A percentile compares a stretch with the other conserved stretches of the same genome.
These are phyloP conservation scores for Tetracentron sinense DNA, from an alignment of 164 flowering plant species.

Conservation along the genomic window DNA sequence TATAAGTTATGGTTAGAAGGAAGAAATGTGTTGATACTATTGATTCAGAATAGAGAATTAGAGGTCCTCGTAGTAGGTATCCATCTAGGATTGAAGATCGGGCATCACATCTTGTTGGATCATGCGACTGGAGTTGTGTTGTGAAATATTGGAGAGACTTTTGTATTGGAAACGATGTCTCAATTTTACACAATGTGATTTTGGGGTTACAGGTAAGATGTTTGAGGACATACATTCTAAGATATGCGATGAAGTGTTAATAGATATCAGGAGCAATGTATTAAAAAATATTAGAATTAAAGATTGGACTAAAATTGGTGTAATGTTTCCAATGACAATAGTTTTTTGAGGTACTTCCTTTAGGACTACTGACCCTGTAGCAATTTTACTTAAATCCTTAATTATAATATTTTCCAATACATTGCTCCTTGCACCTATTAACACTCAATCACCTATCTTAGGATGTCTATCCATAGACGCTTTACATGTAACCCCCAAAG, in stretches of 20 bases:
- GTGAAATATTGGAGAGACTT: conserved; percentile 78
- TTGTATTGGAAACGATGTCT: conserved; percentile 68
- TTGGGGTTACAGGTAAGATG: conserved; percentile 75
- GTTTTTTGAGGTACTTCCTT: conserved; percentile 63
- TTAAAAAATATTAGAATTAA: conserved; percentile 66
- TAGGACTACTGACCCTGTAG: conserved; percentile 73
- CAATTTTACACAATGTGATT: conserved; percentile 71
- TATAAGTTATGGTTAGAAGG: conserved; percentile 63
- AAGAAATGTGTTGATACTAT: conserved; percentile 43
- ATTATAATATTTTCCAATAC: conserved; percentile 63
- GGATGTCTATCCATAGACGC: conserved; percentile 66
- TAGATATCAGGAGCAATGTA: conserved; percentile 70
- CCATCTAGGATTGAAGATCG: conserved; percentile 86
- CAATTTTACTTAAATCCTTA: conserved; percentile 78
- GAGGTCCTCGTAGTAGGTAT: conserved; percentile 71
- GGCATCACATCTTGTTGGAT: conserved; percentile 63
- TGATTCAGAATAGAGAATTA: conserved; percentile 62
- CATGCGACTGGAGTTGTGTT: conserved; percentile 79
- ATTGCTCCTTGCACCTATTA: conserved; percentile 75
- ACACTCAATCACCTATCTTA: conserved; percentile 75
- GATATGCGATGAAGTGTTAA: conserved; percentile 75
- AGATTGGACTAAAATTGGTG: conserved; percentile 80
- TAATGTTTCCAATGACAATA: too few relatives aligned
- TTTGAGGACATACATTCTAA: conserved; percentile 75
- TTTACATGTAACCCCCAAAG: conserved; percentile 78